Conservation (phyloP, 345 rosid species). For the Dipteronia sinensis region DNA sequence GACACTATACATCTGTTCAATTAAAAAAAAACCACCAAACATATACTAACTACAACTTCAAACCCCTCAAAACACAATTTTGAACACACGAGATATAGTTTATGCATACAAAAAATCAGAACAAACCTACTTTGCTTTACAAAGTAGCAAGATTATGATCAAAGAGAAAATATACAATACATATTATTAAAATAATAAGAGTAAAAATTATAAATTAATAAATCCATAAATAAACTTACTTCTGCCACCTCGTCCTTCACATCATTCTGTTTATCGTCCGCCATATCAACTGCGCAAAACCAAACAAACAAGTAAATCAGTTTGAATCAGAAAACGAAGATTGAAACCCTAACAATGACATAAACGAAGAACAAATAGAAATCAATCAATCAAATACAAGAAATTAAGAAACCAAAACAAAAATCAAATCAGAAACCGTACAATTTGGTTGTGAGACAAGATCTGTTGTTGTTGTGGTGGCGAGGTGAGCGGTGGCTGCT, state of each 20-base stretch:
- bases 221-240: conserved; percentile 26
- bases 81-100: not conserved
- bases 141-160: not conserved
- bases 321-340: not conserved
- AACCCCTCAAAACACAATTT: not conserved
- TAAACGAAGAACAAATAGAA: not conserved
- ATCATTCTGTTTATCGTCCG: conserved; percentile 46
- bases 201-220: not conserved
- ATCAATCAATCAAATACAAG: not conserved
- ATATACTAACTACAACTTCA: not conserved
- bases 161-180: not conserved
- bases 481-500: not conserved
- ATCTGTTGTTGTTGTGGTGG: not conserved
- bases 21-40: not conserved
- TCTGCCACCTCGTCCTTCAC: conserved; percentile 58
- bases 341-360: not conserved
- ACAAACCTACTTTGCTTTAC: not conserved
- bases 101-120: not conserved
- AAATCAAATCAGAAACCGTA: not conserved
- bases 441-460: not conserved
- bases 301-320: too few species aligned
- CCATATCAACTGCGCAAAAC: conserved; percentile 37
- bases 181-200: not conserved
- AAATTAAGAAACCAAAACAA: not conserved
- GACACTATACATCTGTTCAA: not conserved